A percentile compares a stretch with the other conserved stretches of the same genome.
phyloP scores from a whole-genome alignment of 2,329 filamentous ascomycete species.

The Karstenula rhodostoma region DNA sequence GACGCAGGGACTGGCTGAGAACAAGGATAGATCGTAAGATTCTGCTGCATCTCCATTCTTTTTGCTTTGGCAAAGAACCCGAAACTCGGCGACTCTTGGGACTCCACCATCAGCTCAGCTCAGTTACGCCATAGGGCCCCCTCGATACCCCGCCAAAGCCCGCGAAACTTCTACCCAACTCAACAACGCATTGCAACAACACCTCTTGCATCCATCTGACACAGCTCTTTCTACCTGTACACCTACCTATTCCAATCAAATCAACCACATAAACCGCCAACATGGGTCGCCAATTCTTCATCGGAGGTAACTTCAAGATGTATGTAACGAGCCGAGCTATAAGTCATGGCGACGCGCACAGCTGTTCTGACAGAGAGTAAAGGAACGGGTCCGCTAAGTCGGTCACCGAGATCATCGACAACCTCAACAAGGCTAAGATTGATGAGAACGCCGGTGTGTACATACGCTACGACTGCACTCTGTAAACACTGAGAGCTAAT shows the following conservation, averaged over 20 bases:
- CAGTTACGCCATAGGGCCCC: slow-evolving; percentile 23
- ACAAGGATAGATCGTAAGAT: slow-evolving; percentile 13
- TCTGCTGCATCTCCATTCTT: slow-evolving; percentile 35
- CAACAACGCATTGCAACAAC: slow-evolving; percentile 42
- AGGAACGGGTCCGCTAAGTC: slow-evolving; percentile 94
- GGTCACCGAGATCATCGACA: slow-evolving; percentile 88
- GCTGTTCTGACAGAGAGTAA: slow-evolving; percentile 32
- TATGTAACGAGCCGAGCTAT: slow-evolving; percentile 53
- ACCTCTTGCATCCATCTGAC: slow-evolving; percentile 16
- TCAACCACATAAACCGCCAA: slow-evolving; percentile 55
- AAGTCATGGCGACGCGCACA: slow-evolving; percentile 22
- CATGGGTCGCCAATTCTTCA: slow-evolving; percentile 96
- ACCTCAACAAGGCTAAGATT: slow-evolving; percentile 85
- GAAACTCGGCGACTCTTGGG: slow-evolving; percentile 37
- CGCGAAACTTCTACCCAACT: slow-evolving; percentile 24
- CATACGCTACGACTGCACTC: not conserved
- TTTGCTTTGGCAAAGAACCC: slow-evolving; percentile 35
- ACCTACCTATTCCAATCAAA: slow-evolving; percentile 10
- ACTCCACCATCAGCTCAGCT: slow-evolving; percentile 22
- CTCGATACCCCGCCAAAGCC: slow-evolving; percentile 17
- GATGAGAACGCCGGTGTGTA: slow-evolving; percentile 75
- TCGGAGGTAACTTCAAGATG: slow-evolving; percentile 99
- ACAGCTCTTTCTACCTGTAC: slow-evolving; percentile 18
- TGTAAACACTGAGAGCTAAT: not conserved
- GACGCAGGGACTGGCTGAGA: not conserved